Percentiles rank a stretch among this genome's conserved stretches.
phyloP scores from a whole-genome alignment of 2,329 filamentous ascomycete species.

The Parastagonospora avenae region DNA sequence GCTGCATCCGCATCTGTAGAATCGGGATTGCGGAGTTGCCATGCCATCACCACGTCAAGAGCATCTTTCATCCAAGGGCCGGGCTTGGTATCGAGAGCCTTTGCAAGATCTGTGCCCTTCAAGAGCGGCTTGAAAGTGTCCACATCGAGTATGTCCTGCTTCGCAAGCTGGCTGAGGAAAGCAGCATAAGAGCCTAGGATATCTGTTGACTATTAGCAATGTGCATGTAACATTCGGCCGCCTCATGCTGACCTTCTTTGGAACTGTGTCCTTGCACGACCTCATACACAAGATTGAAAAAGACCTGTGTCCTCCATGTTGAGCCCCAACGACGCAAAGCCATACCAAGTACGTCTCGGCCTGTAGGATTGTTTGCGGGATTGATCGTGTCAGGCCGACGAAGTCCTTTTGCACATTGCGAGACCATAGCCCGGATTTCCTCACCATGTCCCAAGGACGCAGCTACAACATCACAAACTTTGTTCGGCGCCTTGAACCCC shows the following conservation, averaged over 20 bases:
- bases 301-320: slow-evolving; percentile 73
- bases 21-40: slow-evolving; percentile 83
- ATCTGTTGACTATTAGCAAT: slow-evolving; percentile 36
- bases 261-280: slow-evolving; percentile 50
- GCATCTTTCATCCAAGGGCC: slow-evolving; percentile 86
- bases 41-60: slow-evolving; percentile 78
- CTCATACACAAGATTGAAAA: slow-evolving; percentile 72
- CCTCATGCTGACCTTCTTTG: slow-evolving; percentile 48
- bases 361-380: slow-evolving; percentile 46
- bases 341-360: slow-evolving; percentile 73
- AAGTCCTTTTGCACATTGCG: slow-evolving; percentile 54
- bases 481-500: slow-evolving; percentile 80
- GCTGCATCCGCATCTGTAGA: slow-evolving; percentile 60
- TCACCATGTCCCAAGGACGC: slow-evolving; percentile 66
- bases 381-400: slow-evolving; percentile 54
- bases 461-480: slow-evolving; percentile 69
- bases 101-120: slow-evolving; percentile 75
- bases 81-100: slow-evolving; percentile 68
- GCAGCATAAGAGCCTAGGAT: slow-evolving; percentile 58
- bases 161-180: slow-evolving; percentile 59
- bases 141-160: slow-evolving; percentile 58
- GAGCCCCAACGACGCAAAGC: slow-evolving; percentile 73
- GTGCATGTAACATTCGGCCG: neutral
- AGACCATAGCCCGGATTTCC: slow-evolving; percentile 68
- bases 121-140: slow-evolving; percentile 59